Base-by-base conservation (phyloP, 805 yeast genomes). In the Nakazawaea anatomiae region DNA sequence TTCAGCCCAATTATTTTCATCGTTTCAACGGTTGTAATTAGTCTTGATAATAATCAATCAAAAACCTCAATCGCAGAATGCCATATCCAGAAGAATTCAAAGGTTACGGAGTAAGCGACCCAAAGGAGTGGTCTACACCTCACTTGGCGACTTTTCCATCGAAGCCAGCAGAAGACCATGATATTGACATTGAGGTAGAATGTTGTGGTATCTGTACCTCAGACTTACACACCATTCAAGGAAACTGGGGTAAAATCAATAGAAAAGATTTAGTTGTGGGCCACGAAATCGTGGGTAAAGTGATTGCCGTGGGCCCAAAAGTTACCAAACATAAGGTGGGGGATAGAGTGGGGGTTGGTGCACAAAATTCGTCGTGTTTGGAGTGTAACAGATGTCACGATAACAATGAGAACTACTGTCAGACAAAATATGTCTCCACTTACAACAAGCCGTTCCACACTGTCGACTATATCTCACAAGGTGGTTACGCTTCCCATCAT, bases 311-410 rank as follows among this genome's bases (percentile, higher is more conserved):
- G 14, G 81, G 79, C 38, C 54, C 60, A 11, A 57, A 60, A 8
- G 75, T 71, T 11, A 56, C 68, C 38, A 52, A 58, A 46, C 58
- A 68, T 56, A 69, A 74, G 58, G 55, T 74, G 36, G 82, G 82
- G 25, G 74, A 77, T 48, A 67, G 79, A 56, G 79, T 76, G 38
- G 82, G 81, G 55, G 68, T 76, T 48, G 82, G 82, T 54, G 80
- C 82, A 18, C 70, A 66, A 52, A 55, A 63, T 32, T 60, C 58
- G 52, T 59, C 74, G 27, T 75, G 79, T 60, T 57, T 61, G 31
- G 54, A 64, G 1, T 76, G 80, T 60, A 52, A 57, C 39, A 61
- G 73, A 50, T 76, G 80, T 58, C 40, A 57, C n/a, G 34, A 51
- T 32, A 61, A 62, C 46, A 63, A 66, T 54, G 73, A 73, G 53